Conservation (phyloP, 495 filamentous ascomycete species). For the Trichoderma parareesei region DNA sequence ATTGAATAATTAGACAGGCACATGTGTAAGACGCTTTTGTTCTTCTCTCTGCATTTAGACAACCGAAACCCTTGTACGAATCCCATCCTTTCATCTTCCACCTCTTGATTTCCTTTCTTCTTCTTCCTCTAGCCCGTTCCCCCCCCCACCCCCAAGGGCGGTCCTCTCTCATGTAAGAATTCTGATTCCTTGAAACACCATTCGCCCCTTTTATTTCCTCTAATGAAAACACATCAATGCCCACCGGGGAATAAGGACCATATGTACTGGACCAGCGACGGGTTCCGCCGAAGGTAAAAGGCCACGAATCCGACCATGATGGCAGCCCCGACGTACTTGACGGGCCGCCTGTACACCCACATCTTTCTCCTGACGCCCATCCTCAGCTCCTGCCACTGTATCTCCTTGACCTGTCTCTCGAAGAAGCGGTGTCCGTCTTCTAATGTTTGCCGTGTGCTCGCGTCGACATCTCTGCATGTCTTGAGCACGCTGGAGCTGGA, state of each 20-base stretch:
- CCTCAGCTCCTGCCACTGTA: slow-evolving; percentile 52
- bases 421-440: slow-evolving; percentile 57
- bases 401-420: slow-evolving; percentile 56
- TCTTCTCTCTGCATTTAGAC: not conserved
- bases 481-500: slow-evolving; percentile 75
- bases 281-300: slow-evolving; percentile 29
- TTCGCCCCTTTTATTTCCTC: not conserved
- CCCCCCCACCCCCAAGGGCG: too few relatives aligned
- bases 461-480: slow-evolving; percentile 50
- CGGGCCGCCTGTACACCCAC: slow-evolving; percentile 53
- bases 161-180: too few relatives aligned
- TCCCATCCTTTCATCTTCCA: not conserved
- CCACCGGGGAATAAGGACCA: slow-evolving; percentile 14
- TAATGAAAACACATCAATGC: not conserved
- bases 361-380: slow-evolving; percentile 43
- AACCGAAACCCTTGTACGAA: too few relatives aligned
- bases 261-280: slow-evolving; percentile 20
- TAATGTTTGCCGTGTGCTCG: slow-evolving; percentile 39
- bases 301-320: slow-evolving; percentile 52
- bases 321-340: slow-evolving; percentile 51
- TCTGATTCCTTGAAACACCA: too few relatives aligned
- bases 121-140: not conserved
- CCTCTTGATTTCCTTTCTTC: not conserved
- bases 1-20: not conserved
- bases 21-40: not conserved